Percentiles rank a stretch among this genome's conserved stretches.
Evolutionary conservation across 495 filamentous ascomycete species (phyloP).

Genomic region (Annulohypoxylon maeteangense): DNA sequence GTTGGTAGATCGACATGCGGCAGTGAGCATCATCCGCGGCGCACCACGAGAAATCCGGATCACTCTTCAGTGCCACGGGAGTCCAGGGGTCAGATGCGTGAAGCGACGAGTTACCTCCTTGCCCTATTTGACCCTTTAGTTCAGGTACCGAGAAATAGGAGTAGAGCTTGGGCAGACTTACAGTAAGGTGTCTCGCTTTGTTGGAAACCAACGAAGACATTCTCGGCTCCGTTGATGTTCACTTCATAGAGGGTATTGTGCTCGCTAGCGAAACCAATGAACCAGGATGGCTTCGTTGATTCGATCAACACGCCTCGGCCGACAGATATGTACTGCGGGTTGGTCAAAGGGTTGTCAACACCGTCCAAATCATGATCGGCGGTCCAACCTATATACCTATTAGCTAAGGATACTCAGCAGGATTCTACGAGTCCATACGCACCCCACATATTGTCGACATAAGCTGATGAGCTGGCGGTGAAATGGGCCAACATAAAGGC

Average conservation of each 20-base stretch:
- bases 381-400: conserved; percentile 3
- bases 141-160: background rate
- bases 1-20: conserved; percentile 13
- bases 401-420: background rate
- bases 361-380: conserved; percentile 3
- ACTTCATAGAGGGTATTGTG: conserved; percentile 6
- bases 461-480: conserved; percentile 7
- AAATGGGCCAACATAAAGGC: conserved; percentile 6
- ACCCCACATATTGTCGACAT: conserved; percentile 10
- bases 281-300: conserved; percentile 7
- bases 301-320: conserved; percentile 4
- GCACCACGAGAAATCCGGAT: conserved; percentile 9
- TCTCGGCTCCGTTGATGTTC: conserved; percentile 3
- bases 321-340: conserved; percentile 1
- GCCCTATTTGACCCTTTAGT: background rate
- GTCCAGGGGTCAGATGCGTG: background rate
- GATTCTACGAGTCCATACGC: background rate
- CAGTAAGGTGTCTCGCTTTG: conserved; percentile 6
- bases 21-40: conserved; percentile 1
- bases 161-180: background rate
- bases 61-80: conserved; percentile 1
- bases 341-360: background rate
- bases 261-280: conserved; percentile 8
- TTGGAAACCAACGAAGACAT: conserved; percentile 2
- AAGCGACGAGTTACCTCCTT: background rate